These are phyloP conservation scores for Ceriops decandra DNA, from an alignment of 345 rosid genomes.

Conservation along the genomic window DNA sequence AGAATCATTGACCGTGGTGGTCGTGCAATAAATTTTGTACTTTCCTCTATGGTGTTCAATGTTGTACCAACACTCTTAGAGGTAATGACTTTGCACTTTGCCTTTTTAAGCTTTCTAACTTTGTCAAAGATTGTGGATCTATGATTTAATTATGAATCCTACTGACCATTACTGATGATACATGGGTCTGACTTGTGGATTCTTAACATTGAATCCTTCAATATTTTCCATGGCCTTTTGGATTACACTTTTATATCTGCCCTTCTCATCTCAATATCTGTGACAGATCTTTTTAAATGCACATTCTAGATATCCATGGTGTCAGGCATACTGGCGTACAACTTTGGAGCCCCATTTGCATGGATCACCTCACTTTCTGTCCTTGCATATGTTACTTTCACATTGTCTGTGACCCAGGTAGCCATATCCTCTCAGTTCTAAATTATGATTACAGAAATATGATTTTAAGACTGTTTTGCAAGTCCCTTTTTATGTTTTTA, in stretches of 20 bases:
- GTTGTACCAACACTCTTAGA: constrained; percentile 89
- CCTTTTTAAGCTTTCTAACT: constrained; percentile 14
- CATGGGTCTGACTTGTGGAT: neutral
- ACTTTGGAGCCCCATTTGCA: constrained; percentile 96
- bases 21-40: constrained; percentile 96
- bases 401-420: constrained; percentile 92
- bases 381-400: constrained; percentile 72
- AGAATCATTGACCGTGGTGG: constrained; percentile 97
- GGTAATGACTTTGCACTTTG: constrained; percentile 44
- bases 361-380: constrained; percentile 96
- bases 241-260: neutral
- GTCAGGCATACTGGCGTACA: constrained; percentile 89
- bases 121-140: neutral
- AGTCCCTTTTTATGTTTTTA: too few relatives aligned
- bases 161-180: neutral
- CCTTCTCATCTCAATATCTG: constrained; percentile 20
- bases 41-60: constrained; percentile 95
- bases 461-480: neutral
- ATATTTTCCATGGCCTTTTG: constrained; percentile 2
- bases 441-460: constrained; percentile 2
- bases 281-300: constrained; percentile 39
- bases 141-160: constrained; percentile 1
- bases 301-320: constrained; percentile 92
- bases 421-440: constrained; percentile 13
- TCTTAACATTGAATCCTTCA: constrained; percentile 6